Evolutionary conservation across 352 stramenopile genomes (phyloP).

Genomic region (Globisporangium echinulatum): DNA sequence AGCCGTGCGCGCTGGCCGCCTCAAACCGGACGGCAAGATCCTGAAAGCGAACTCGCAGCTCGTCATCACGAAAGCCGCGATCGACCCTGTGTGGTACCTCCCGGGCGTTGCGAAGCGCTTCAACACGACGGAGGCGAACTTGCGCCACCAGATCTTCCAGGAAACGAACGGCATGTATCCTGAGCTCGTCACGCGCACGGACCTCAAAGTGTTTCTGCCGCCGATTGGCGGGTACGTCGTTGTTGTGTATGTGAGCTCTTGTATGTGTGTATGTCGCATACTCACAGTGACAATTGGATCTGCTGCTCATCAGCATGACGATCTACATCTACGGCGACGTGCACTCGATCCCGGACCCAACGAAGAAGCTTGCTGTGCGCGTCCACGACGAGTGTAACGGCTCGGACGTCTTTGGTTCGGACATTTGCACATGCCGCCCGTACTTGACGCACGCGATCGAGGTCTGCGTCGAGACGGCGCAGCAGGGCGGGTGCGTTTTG

Average conservation of each 20-base stretch:
- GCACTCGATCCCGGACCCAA: constrained; percentile 95
- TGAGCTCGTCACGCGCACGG: constrained; percentile 96
- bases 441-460: constrained; percentile 99
- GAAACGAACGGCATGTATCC: constrained; percentile 99
- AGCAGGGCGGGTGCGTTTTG: constrained; percentile 87
- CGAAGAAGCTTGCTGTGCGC: constrained; percentile 95
- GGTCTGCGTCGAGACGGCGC: constrained; percentile 97
- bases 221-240: constrained; percentile 92
- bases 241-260: neutral
- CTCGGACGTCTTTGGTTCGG: constrained; percentile 96
- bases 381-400: constrained; percentile 99
- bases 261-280: neutral
- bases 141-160: constrained; percentile 97
- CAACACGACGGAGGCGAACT: constrained; percentile 92
- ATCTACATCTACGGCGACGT: constrained; percentile 99
- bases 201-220: constrained; percentile 98
- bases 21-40: constrained; percentile 96
- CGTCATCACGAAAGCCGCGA: constrained; percentile 95
- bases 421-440: constrained; percentile 99
- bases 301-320: constrained; percentile 37
- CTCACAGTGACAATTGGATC: too few species aligned
- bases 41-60: constrained; percentile 88
- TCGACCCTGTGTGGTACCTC: constrained; percentile 99
- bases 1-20: constrained; percentile 86
- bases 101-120: constrained; percentile 98